A percentile compares a stretch with the other conserved stretches of the same genome.
Conservation (phyloP, 2,329 filamentous ascomycete genomes). For the Arthrocladium fulminans region DNA sequence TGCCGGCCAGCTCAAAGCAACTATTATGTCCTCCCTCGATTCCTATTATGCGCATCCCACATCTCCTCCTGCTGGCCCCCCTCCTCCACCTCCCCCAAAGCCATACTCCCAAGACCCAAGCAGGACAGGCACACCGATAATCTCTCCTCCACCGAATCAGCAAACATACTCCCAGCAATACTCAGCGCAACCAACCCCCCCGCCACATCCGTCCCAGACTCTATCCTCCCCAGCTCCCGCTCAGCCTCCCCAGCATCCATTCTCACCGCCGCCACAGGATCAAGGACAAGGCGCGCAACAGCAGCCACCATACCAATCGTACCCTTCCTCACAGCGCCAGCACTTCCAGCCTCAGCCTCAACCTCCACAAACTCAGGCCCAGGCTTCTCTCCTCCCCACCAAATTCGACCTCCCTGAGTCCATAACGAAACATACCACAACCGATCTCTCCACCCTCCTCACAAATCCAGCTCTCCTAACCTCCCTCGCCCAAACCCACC, state of each 20-base stretch:
- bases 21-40: slow-evolving; percentile 3
- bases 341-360: slow-evolving; percentile 22
- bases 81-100: slow-evolving; percentile 64
- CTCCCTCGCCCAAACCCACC: slow-evolving; percentile 68
- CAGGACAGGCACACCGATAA: slow-evolving; percentile 42
- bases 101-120: slow-evolving; percentile 60
- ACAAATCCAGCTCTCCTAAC: slow-evolving; percentile 59
- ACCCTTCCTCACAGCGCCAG: slow-evolving; percentile 10
- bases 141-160: slow-evolving; percentile 34
- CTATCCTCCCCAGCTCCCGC: slow-evolving; percentile 7
- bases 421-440: slow-evolving; percentile 16
- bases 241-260: slow-evolving; percentile 9
- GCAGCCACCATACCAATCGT: slow-evolving; percentile 11
- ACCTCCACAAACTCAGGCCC: slow-evolving; percentile 22
- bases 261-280: slow-evolving; percentile 11
- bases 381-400: slow-evolving; percentile 14
- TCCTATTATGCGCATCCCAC: background rate
- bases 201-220: background rate
- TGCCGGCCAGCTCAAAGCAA: background rate
- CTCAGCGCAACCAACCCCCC: background rate
- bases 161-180: slow-evolving; percentile 15
- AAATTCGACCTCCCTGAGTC: slow-evolving; percentile 16
- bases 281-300: slow-evolving; percentile 6
- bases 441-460: slow-evolving; percentile 65
- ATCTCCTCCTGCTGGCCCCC: slow-evolving; percentile 35